Evolutionary conservation across 768 basidiomycete genomes (phyloP), one percentile per base, ranked within the genome.

Genomic region (Mycena indigotica): DNA sequence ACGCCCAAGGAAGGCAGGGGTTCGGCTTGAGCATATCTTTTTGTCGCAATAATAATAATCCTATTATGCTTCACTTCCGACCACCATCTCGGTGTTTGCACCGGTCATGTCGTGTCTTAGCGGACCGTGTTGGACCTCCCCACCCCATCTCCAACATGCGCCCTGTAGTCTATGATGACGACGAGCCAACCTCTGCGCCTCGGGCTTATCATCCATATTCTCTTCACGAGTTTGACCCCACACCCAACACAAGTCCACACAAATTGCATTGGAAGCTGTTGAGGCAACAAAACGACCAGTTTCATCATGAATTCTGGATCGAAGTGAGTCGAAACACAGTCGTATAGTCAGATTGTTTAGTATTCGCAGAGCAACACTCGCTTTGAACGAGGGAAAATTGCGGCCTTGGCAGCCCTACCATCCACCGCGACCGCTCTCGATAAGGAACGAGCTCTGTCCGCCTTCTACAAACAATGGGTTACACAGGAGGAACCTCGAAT

Each of bases 141-240:
- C 83, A 94, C 67, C 87, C 89, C 8, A 67, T 90, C 50, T 92
- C 91, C 10, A 84, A 94, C 75, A 76, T 94, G 58, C 85, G 92
- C 2, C 89, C 91, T 3, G 78, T 91, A 55, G 76, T 93, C 40
- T 93, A 93, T 73, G 85, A 87, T 65, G 82, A 86, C 65, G 74
- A 75, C 10, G 66, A 74, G 17, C 71, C 75, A 3, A 64, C 70
- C 2, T 61, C 76, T 16, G 70, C 71, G 28, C 66, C 72, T 17
- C 71, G 70, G 45, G 69, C 76, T 38, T 67, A 71, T 50, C 89
- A 92, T 68, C 91, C 91, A 3, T 93, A 93, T 73, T 92, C 91
- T 15, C 83, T 92, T 55, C 69, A 76, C 56, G 91, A 93, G 69
- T 93, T 93, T 71, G 72, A 73, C 26, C 67, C 71, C 32, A 69